A percentile compares a stretch with the other conserved stretches of the same genome.
Evolutionary conservation across 805 yeast species (phyloP).

Genomic region (Cyberlindnera americana): DNA sequence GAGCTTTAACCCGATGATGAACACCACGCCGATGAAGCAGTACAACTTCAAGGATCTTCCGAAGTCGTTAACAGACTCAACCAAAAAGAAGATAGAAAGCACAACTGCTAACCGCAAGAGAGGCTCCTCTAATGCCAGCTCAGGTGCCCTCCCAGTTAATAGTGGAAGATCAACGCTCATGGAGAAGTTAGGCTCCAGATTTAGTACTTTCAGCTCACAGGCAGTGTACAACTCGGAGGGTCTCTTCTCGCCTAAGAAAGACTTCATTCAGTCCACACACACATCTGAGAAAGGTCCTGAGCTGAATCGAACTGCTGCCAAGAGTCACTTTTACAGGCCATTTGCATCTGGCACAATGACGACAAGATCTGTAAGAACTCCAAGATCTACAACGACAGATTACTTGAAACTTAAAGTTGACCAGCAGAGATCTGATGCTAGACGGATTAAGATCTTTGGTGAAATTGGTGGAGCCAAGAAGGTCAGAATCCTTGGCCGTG

Average conservation of each 20-base stretch:
- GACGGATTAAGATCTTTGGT: constrained; percentile 36
- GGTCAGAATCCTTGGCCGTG: constrained; percentile 26
- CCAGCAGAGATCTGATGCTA: constrained; percentile 40
- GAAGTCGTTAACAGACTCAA: constrained; percentile 34
- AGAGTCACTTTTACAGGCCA: constrained; percentile 7
- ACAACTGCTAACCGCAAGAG: constrained; percentile 21
- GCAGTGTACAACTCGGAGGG: constrained; percentile 32
- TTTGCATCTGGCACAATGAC: constrained; percentile 14
- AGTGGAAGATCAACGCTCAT: constrained; percentile 28
- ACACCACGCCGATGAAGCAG: constrained; percentile 30
- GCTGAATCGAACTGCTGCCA: neutral
- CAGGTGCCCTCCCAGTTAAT: constrained; percentile 19
- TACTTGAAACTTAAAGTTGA: constrained; percentile 36
- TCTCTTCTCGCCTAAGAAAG: constrained; percentile 33
- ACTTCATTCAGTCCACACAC: constrained; percentile 19
- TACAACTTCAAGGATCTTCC: constrained; percentile 34
- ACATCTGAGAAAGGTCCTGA: constrained; percentile 16
- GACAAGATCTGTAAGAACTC: constrained; percentile 28
- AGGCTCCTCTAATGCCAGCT: constrained; percentile 22
- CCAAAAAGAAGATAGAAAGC: constrained; percentile 17
- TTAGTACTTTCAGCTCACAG: constrained; percentile 26
- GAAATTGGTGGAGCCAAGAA: constrained; percentile 26
- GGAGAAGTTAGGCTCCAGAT: constrained; percentile 35
- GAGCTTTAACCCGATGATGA: constrained; percentile 28
- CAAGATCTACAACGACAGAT: constrained; percentile 19